Conservation (phyloP, 1,284 basidiomycete species). For the Cutaneotrichosporon dermatis region DNA sequence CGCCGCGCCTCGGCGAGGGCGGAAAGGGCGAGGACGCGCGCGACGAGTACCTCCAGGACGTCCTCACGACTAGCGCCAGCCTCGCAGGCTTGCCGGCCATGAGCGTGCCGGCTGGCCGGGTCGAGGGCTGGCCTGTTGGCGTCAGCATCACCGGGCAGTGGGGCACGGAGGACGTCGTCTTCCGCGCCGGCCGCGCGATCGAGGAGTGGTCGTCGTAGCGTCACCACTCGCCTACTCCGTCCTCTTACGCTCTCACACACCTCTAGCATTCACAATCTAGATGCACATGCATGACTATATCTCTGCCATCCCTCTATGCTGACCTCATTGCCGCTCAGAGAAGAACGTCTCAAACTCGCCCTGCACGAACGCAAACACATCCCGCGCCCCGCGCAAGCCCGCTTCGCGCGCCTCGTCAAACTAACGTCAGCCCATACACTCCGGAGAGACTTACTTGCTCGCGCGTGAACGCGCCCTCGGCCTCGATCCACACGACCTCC, state of each 20-base stretch:
- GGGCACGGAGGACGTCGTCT: constrained; percentile 70
- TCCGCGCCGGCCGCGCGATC: constrained; percentile 53
- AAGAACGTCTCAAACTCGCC: constrained; percentile 9
- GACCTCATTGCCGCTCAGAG: background rate
- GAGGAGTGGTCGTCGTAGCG: constrained; percentile 22
- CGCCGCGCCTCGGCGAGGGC: constrained; percentile 52
- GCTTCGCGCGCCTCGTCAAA: constrained; percentile 26
- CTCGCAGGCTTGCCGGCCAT: constrained; percentile 82
- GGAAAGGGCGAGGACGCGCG: constrained; percentile 39
- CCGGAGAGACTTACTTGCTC: constrained; percentile 25
- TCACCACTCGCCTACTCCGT: background rate
- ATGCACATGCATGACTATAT: background rate
- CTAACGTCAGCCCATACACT: constrained; percentile 17
- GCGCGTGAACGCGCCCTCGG: constrained; percentile 43
- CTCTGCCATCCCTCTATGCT: background rate
- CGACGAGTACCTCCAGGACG: constrained; percentile 76
- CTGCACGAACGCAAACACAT: constrained; percentile 20
- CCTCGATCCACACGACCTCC: constrained; percentile 51
- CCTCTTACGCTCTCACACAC: background rate
- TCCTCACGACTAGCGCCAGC: constrained; percentile 86
- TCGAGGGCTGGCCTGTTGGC: constrained; percentile 78
- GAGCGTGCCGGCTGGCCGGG: constrained; percentile 60
- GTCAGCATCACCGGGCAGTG: constrained; percentile 82
- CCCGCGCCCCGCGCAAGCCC: constrained; percentile 20
- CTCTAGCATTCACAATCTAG: background rate